Evolutionary conservation across 345 rosid genomes (phyloP).

Genomic region (Stellera chamaejasme): DNA sequence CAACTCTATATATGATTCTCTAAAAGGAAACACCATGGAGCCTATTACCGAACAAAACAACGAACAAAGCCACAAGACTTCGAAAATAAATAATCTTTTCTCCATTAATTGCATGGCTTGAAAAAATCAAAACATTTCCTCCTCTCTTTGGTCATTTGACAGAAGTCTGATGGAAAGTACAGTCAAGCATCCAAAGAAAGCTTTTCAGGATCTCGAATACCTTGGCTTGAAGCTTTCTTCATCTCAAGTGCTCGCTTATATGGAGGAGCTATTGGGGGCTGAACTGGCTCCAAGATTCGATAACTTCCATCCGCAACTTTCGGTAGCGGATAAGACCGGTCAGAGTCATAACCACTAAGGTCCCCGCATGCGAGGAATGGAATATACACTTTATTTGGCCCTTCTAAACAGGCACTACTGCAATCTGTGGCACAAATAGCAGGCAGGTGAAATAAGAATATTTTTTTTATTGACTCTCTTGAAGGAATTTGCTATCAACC

Average conservation of each 20-base stretch:
- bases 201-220: constrained; percentile 32
- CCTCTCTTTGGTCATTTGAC: constrained; percentile 11
- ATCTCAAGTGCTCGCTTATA: constrained; percentile 80
- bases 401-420: constrained; percentile 87
- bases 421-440: constrained; percentile 45
- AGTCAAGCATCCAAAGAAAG: constrained; percentile 43
- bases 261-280: constrained; percentile 92
- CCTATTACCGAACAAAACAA: neutral
- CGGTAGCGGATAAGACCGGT: constrained; percentile 84
- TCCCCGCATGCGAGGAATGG: constrained; percentile 92
- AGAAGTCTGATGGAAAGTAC: neutral
- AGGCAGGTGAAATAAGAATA: neutral
- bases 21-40: too few species aligned
- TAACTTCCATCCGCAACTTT: constrained; percentile 65
- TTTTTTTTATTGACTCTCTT: too few species aligned
- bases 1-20: too few species aligned
- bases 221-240: constrained; percentile 81
- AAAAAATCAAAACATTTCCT: constrained; percentile 8
- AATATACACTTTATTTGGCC: constrained; percentile 85
- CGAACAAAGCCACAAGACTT: neutral
- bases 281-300: constrained; percentile 84
- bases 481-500: too few species aligned
- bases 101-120: constrained; percentile 5
- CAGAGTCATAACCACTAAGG: constrained; percentile 83
- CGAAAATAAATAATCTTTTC: constrained; percentile 3